These are phyloP conservation scores for Colletotrichum limetticola DNA, from an alignment of 2,329 filamentous ascomycete species.

Conservation along the genomic window DNA sequence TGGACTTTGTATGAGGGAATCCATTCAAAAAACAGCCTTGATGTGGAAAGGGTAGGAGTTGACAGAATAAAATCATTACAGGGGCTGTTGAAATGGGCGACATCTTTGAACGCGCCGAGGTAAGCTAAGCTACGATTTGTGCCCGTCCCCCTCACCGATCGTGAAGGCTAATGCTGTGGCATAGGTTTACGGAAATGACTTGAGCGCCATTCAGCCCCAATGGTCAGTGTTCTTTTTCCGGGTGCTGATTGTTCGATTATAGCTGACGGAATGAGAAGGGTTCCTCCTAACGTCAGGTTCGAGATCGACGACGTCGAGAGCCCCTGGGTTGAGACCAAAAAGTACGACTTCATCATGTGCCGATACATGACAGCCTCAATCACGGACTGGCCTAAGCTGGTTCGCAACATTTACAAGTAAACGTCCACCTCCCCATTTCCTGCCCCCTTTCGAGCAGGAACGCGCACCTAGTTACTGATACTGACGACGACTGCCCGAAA, in stretches of 20 bases:
- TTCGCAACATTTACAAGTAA: background rate
- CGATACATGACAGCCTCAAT: slow-evolving; percentile 8
- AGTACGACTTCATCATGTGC: slow-evolving; percentile 46
- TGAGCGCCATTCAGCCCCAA: background rate
- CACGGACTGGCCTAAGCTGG: slow-evolving; percentile 1
- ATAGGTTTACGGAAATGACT: background rate
- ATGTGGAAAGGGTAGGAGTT: background rate
- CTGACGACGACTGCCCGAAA: slow-evolving; percentile 13
- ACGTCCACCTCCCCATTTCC: background rate
- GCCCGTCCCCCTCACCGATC: too few species aligned
- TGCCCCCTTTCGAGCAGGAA: background rate
- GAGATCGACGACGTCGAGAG: slow-evolving; percentile 58
- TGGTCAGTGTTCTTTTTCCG: background rate
- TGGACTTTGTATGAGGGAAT: background rate
- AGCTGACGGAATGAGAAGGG: background rate
- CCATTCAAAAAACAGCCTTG: background rate
- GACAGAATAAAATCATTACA: background rate
- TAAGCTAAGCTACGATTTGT: background rate
- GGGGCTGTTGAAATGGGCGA: background rate
- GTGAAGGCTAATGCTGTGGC: background rate
- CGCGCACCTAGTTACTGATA: too few species aligned
- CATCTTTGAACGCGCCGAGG: background rate
- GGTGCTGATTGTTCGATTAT: background rate
- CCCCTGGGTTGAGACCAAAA: slow-evolving; percentile 48
- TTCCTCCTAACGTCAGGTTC: background rate